Base-by-base conservation (phyloP, 192 early-diverging fungal genomes). In the Bifiguratus adelaidae region DNA sequence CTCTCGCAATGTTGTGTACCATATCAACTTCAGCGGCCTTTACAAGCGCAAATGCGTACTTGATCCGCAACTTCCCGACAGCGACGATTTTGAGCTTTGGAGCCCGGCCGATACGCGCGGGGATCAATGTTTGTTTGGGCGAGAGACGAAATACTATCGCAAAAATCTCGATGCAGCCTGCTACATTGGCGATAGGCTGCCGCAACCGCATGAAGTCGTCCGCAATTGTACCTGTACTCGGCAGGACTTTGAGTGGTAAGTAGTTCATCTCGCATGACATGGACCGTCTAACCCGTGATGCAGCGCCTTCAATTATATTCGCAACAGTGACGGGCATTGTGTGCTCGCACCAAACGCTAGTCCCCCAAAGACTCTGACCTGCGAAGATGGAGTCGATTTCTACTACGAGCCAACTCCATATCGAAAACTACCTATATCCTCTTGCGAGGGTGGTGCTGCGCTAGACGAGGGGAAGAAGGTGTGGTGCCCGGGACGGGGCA, bases 241-340 rank as follows among this genome's bases (percentile, higher is more conserved):
- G 25, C 56, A 51, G 11, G 94, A 97, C 55, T 97, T 78, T 63
- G 90, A 95, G 73, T 97, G 94, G 63, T 49, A 50, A 48, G 47
- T 9, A 43, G 11, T 9, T 12, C 22, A 25, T 11, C 16, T 20
- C 12, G 12, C 11, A 29, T 12, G 33, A 16, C 22, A 40, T n/a
- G 41, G 30, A 41, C 3, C 8, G 18, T 36, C 18, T 7, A 23
- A 13, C 24, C 11, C 12, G 3, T 47, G 3, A 32, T 47, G 21
- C 50, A 61, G 63, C 64, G 88, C 89, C 50, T 78, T 76, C 67
- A 82, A 88, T 58, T 92, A 89, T 65, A 81, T 78, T 19, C 80
- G 81, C 22, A 61, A 85, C 44, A 51, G 52, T 0, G 46, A 64
- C 20, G 73, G 74, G 24, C 57, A 78, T 27, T 91, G 88, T 60